Base-by-base conservation (phyloP, 2,329 filamentous ascomycete genomes). In the Phyllosticta citrichinensis region DNA sequence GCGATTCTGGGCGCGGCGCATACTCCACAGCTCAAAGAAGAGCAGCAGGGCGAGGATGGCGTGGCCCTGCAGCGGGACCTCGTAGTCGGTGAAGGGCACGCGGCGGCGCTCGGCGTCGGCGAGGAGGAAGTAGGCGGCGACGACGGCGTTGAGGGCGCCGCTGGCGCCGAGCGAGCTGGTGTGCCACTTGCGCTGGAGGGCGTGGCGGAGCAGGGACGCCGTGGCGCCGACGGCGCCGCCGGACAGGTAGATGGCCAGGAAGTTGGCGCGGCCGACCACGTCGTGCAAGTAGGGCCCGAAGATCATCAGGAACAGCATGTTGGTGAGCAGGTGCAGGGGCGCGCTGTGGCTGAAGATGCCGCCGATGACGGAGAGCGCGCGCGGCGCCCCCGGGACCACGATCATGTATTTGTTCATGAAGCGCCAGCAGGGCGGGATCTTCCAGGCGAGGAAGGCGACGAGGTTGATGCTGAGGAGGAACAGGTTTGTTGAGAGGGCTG, bases 281-380 rank as follows among this genome's bases (percentile, higher is more conserved):
- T 74, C 70, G 64, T 70, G 69, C 63, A 68, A 50, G 65, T 66
- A 12, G 33, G 81, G 81, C 24, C 88, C 89, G 19, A 91, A 77
- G 67, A 89, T 76, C 77, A 80, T 86, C 4, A 93, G 76, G 51
- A 81, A 76, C 9, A 80, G 66, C 81, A 89, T 85, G 73, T 93
- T 93, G 52, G 79, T 69, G 24, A 78, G 63, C 47, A 89, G 70
- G 71, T 94, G 89, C 55, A 72, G 68, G 19, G 85, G 65, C 2
- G 73, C 75, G 59, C 87, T 82, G 75, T 94, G 89, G 20, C 85
- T 88, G 75, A 91, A 89, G 56, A 83, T 76, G 65, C 83, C 83
- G 35, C 83, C 83, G 27, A 93, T 68, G 63, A 89, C 72, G 64
- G 82, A 81, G 20, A 83, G 62, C 3, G 87, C 80, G 64, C 80